phyloP scores from a whole-genome alignment of 106 monocot genomes.

The Allium sativum region DNA sequence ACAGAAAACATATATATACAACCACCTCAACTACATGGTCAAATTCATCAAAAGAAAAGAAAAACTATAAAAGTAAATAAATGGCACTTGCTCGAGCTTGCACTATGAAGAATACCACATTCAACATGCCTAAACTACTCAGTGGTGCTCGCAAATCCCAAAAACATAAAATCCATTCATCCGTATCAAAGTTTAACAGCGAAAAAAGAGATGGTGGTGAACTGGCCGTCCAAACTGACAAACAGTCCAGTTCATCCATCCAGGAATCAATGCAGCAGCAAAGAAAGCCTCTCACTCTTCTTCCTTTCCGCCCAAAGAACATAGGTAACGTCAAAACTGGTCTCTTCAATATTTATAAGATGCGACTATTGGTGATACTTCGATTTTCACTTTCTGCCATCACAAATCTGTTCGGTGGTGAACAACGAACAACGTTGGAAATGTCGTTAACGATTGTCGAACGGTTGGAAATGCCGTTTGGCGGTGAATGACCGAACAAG shows the following conservation, averaged over 20 bases:
- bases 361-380: too few species aligned
- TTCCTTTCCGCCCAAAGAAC: background rate
- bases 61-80: background rate
- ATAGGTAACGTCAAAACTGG: background rate
- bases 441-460: too few species aligned
- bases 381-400: too few species aligned
- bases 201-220: background rate
- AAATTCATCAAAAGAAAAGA: too few species aligned
- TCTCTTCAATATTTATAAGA: background rate
- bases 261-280: too few species aligned
- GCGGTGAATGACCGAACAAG: too few species aligned
- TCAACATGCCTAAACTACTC: background rate
- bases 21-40: too few species aligned
- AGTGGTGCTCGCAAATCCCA: background rate
- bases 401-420: too few species aligned
- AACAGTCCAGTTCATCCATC: background rate
- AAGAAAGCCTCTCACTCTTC: background rate
- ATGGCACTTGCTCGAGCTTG: conserved; percentile 1
- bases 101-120: background rate
- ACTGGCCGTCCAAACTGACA: background rate
- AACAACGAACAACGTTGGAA: too few species aligned
- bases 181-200: background rate
- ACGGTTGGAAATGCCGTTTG: too few species aligned
- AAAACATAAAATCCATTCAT: background rate
- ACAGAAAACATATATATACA: too few species aligned